Conservation (phyloP, 2,329 filamentous ascomycete species). For the Ophiostoma ulmi region DNA sequence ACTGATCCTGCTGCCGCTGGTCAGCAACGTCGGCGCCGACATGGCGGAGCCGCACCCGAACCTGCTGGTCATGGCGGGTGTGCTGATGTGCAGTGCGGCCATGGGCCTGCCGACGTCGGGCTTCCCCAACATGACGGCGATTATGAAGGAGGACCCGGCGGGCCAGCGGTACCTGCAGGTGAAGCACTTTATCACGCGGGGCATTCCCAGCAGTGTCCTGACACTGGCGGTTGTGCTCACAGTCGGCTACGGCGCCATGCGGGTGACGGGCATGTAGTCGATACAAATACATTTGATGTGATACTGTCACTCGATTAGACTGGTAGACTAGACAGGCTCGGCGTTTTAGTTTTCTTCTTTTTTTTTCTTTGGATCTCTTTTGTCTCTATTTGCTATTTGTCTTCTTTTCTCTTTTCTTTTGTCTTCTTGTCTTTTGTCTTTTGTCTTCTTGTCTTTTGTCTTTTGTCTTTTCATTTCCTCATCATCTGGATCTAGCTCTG, state of each 20-base stretch:
- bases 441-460: not conserved
- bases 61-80: conserved; percentile 87
- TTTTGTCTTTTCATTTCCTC: not conserved
- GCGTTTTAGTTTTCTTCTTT: not conserved
- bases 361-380: not conserved
- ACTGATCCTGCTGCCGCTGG: conserved; percentile 86
- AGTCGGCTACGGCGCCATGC: conserved; percentile 86
- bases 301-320: not conserved
- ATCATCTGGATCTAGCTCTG: not conserved
- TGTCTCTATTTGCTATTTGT: not conserved
- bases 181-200: conserved; percentile 90
- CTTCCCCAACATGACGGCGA: conserved; percentile 99
- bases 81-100: conserved; percentile 94
- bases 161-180: conserved; percentile 89
- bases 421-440: not conserved
- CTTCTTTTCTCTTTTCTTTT: not conserved
- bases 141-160: conserved; percentile 97
- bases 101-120: conserved; percentile 95
- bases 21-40: conserved; percentile 73
- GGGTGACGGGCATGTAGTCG: conserved; percentile 44
- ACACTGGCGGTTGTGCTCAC: conserved; percentile 79
- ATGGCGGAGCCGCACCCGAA: conserved; percentile 94
- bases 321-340: not conserved
- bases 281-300: too few relatives aligned
- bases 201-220: conserved; percentile 79